Base-by-base conservation (phyloP, 2,329 filamentous ascomycete genomes). In the Alternaria panax region DNA sequence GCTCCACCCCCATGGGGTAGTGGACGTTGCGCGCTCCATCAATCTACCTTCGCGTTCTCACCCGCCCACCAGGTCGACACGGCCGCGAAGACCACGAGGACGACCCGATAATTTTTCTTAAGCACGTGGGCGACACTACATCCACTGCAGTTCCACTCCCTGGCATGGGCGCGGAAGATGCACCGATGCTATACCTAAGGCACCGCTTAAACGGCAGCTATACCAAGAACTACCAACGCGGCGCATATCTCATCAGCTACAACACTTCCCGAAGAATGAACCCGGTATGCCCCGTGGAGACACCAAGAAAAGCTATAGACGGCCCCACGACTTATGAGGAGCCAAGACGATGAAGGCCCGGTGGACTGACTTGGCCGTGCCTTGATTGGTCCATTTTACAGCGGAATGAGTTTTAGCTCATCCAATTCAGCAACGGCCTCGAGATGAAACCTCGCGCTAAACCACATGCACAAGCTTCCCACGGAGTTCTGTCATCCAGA, bases 231-330 rank as follows among this genome's bases (percentile, higher is more conserved):
- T 25, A 46, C 7, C 40, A 45, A 40, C 22, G 32, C 54, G 25
- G 40, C n/a, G 20, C 4, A 7, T 16, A 30, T 28, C 45, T 42
- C n/a, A 40, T n/a, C 36, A 32, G 53, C 18, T 30, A 52, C 51
- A 59, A 36, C 27, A 57, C 38, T 24, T 47, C 22, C 40, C 16
- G 51, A 27, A 8, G 42, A 41, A 42, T 18, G 46, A 22, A 53
- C 51, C 68, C 68, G 66, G 48, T 40, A 52, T 61, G 18, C 51
- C 54, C 66, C 65, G 66, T 63, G 51, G 57, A 51, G 53, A 45
- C 32, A 14, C 40, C 40, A 45, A 52, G 41, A 36, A 51, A 18
- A 6, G 27, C 11, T 28, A 8, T 24, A 32, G 25, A 20, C 7
- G 30, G 24, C 45, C 48, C 27, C 43, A 22, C 36, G 27, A 46